Percentiles rank a stretch among this genome's conserved stretches.
phyloP scores from a whole-genome alignment of 1,139 yeast species.

The Tardiomyces depauwii region DNA sequence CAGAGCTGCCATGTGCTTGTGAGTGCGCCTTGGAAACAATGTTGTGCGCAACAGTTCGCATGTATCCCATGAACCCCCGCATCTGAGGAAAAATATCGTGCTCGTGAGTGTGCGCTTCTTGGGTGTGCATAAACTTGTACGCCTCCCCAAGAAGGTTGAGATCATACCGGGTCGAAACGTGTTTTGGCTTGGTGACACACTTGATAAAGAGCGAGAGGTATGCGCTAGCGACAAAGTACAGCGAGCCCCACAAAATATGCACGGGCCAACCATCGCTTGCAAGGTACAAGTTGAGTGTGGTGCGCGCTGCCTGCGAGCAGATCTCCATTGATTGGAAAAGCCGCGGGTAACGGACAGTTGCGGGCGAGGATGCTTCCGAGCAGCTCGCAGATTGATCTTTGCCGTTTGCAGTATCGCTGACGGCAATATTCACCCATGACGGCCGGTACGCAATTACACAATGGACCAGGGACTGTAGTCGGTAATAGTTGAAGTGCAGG shows the following conservation, averaged over 20 bases:
- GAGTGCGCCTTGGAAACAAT: not conserved
- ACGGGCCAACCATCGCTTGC: slow-evolving; percentile 2
- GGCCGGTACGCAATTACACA: slow-evolving; percentile 19
- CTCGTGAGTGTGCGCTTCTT: not conserved
- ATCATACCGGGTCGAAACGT: slow-evolving; percentile 14
- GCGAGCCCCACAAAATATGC: not conserved
- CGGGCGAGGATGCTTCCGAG: not conserved
- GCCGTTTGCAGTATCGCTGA: slow-evolving; percentile 2
- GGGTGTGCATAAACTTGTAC: not conserved
- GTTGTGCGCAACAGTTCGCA: not conserved
- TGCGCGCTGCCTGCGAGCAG: slow-evolving; percentile 8
- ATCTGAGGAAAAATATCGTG: slow-evolving; percentile 2
- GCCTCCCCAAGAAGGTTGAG: slow-evolving; percentile 11
- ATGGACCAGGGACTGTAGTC: slow-evolving; percentile 13
- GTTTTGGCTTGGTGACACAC: slow-evolving; percentile 16
- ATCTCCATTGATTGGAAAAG: slow-evolving; percentile 4
- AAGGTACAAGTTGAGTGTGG: slow-evolving; percentile 8
- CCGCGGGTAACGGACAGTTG: slow-evolving; percentile 1
- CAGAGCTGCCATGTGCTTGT: not conserved
- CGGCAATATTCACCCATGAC: slow-evolving; percentile 14
- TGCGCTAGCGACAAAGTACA: slow-evolving; percentile 14
- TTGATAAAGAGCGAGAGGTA: slow-evolving; percentile 18
- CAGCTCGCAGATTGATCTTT: slow-evolving; percentile 3
- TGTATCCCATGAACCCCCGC: not conserved
- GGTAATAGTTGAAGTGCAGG: slow-evolving; percentile 15